These are phyloP conservation scores for Ceraceosorus bombacis DNA, from an alignment of 1,284 basidiomycete genomes.

Conservation along the genomic window DNA sequence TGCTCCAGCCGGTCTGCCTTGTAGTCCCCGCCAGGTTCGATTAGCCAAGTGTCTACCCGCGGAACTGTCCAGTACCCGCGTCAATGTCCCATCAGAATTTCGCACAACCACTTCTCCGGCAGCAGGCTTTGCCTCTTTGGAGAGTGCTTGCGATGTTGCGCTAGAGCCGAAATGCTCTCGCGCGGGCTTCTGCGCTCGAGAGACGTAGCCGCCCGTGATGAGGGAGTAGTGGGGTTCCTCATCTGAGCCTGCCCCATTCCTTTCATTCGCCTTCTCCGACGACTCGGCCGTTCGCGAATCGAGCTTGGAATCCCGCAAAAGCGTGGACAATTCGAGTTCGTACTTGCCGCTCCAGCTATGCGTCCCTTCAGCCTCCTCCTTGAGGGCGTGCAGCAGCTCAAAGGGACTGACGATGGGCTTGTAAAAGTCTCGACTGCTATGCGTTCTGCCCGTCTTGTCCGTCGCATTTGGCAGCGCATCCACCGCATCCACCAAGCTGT, in stretches of 20 bases:
- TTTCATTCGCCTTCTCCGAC: conserved; percentile 9
- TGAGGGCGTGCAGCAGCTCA: conserved; percentile 76
- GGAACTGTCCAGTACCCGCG: conserved; percentile 49
- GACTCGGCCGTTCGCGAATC: conserved; percentile 1
- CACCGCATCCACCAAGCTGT: conserved; percentile 69
- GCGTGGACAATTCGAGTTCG: conserved; percentile 66
- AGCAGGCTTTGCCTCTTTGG: conserved; percentile 4
- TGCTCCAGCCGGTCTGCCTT: conserved; percentile 70
- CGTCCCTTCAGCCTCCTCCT: conserved; percentile 48
- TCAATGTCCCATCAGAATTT: conserved; percentile 59
- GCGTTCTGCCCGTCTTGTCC: neutral
- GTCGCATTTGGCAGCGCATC: conserved; percentile 48
- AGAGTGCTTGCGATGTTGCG: conserved; percentile 2
- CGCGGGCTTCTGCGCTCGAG: conserved; percentile 55
- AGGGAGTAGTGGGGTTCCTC: conserved; percentile 64
- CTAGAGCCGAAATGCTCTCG: conserved; percentile 25
- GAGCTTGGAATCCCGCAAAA: conserved; percentile 22
- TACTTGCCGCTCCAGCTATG: conserved; percentile 68
- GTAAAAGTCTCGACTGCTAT: conserved; percentile 62
- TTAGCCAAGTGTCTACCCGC: conserved; percentile 59
- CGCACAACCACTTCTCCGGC: conserved; percentile 54
- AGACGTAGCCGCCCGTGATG: conserved; percentile 75
- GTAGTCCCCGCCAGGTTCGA: conserved; percentile 74
- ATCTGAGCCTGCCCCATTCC: conserved; percentile 49
- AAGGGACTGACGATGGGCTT: conserved; percentile 89